phyloP scores from a whole-genome alignment of 2,329 filamentous ascomycete genomes.

The Herpomyces periplanetae region DNA sequence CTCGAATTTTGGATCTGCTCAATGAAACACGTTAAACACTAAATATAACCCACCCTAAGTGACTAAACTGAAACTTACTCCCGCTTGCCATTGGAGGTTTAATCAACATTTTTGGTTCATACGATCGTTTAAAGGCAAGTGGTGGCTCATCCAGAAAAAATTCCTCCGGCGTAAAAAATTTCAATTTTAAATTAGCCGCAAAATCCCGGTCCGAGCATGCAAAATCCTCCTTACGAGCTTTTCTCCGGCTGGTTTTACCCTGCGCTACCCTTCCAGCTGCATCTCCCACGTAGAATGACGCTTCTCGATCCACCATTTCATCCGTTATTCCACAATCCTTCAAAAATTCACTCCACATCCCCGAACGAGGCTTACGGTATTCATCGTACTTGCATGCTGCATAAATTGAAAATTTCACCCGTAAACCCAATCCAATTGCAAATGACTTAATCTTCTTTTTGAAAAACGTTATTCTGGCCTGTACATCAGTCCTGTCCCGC shows the following conservation, averaged over 20 bases:
- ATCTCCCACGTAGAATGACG: slow-evolving; percentile 62
- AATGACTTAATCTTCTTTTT: slow-evolving; percentile 37
- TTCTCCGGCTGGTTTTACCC: slow-evolving; percentile 9
- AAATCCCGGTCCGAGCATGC: slow-evolving; percentile 27
- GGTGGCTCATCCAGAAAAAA: slow-evolving; percentile 34
- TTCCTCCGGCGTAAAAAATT: slow-evolving; percentile 58
- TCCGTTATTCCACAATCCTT: slow-evolving; percentile 12
- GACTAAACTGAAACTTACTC: slow-evolving; percentile 7
- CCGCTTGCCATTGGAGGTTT: slow-evolving; percentile 5
- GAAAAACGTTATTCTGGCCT: slow-evolving; percentile 31
- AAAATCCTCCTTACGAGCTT: slow-evolving; percentile 14
- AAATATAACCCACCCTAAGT: slow-evolving; percentile 2
- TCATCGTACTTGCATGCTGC: slow-evolving; percentile 47
- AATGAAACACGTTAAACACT: slow-evolving; percentile 3
- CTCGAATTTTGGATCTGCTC: slow-evolving; percentile 5
- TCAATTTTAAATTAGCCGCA: slow-evolving; percentile 41
- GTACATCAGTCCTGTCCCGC: slow-evolving; percentile 20
- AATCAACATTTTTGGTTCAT: slow-evolving; percentile 16
- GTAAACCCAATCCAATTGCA: slow-evolving; percentile 28
- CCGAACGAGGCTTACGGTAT: slow-evolving; percentile 48
- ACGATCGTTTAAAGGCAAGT: slow-evolving; percentile 22
- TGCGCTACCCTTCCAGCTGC: too few relatives aligned
- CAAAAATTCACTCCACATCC: slow-evolving; percentile 44
- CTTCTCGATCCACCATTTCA: slow-evolving; percentile 20
- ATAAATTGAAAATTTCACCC: slow-evolving; percentile 38